Evolutionary conservation across 352 stramenopile genomes (phyloP).

Genomic region (Phytophthora constricta): DNA sequence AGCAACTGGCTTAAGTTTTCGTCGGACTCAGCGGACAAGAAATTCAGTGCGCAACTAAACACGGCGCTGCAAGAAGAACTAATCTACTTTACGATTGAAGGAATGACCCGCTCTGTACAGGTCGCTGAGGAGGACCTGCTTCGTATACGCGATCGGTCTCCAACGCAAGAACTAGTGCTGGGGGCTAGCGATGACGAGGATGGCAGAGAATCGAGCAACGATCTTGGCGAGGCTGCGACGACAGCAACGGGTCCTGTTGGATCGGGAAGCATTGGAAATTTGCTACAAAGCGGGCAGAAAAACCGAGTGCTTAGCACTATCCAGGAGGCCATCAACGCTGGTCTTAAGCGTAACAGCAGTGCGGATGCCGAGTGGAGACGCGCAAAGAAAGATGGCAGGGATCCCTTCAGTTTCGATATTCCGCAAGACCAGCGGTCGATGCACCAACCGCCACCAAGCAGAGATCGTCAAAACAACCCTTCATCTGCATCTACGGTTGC

Average conservation of each 20-base stretch:
- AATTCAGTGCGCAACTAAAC: constrained; percentile 89
- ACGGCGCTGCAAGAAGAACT: constrained; percentile 86
- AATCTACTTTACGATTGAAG: constrained; percentile 91
- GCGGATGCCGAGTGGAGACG: constrained; percentile 22
- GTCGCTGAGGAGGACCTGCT: constrained; percentile 71
- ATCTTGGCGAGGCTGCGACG: constrained; percentile 31
- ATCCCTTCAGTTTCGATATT: constrained; percentile 46
- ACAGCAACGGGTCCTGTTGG: constrained; percentile 27
- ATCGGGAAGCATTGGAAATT: constrained; percentile 11
- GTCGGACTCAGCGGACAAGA: constrained; percentile 78
- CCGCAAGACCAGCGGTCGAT: constrained; percentile 35
- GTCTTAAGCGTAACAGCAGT: constrained; percentile 35
- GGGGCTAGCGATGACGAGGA: constrained; percentile 26
- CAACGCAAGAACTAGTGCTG: constrained; percentile 52
- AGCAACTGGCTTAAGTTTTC: constrained; percentile 78
- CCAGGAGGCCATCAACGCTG: constrained; percentile 35
- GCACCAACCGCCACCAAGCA: constrained; percentile 14
- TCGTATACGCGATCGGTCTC: constrained; percentile 48
- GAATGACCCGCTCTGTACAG: constrained; percentile 83
- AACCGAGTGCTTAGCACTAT: constrained; percentile 39
- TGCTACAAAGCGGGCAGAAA: constrained; percentile 29
- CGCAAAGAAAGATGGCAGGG: constrained; percentile 24
- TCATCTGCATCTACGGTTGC: constrained; percentile 34
- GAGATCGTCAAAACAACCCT: constrained; percentile 21
- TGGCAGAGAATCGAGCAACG: constrained; percentile 4